Evolutionary conservation across 768 basidiomycete genomes (phyloP).

Genomic region (Mrakia hoshinonis): DNA sequence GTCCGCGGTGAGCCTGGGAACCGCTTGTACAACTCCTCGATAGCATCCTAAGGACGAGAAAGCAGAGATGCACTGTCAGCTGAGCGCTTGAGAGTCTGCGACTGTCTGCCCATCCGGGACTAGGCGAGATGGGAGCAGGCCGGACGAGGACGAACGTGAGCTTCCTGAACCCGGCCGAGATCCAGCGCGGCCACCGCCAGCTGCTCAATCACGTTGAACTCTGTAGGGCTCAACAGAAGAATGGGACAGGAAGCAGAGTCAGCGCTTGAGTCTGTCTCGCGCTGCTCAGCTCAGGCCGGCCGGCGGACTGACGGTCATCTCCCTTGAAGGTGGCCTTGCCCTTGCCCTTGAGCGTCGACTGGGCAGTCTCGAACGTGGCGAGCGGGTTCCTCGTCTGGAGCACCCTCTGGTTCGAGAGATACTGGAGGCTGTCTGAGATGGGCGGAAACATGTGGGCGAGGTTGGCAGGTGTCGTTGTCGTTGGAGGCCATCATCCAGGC

Average conservation of each 20-base stretch:
- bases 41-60: constrained; percentile 48
- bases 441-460: neutral
- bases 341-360: constrained; percentile 9
- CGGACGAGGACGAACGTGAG: constrained; percentile 14
- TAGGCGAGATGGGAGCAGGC: neutral
- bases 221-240: constrained; percentile 45
- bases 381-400: constrained; percentile 11
- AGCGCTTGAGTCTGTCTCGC: neutral
- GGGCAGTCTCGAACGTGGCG: constrained; percentile 8
- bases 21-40: constrained; percentile 53
- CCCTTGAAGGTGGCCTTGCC: constrained; percentile 6
- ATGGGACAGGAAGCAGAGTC: neutral
- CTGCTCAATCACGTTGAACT: constrained; percentile 74
- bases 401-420: neutral
- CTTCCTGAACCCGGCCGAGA: constrained; percentile 19
- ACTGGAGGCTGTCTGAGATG: neutral
- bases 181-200: constrained; percentile 41
- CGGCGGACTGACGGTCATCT: constrained; percentile 5
- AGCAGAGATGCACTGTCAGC: neutral
- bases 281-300: neutral
- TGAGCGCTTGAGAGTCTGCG: neutral
- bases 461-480: neutral
- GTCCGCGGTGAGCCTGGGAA: constrained; percentile 76
- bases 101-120: too few species aligned
- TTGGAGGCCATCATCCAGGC: neutral